phyloP scores from a whole-genome alignment of 2,329 filamentous ascomycete genomes.

The Penicillium sp. region DNA sequence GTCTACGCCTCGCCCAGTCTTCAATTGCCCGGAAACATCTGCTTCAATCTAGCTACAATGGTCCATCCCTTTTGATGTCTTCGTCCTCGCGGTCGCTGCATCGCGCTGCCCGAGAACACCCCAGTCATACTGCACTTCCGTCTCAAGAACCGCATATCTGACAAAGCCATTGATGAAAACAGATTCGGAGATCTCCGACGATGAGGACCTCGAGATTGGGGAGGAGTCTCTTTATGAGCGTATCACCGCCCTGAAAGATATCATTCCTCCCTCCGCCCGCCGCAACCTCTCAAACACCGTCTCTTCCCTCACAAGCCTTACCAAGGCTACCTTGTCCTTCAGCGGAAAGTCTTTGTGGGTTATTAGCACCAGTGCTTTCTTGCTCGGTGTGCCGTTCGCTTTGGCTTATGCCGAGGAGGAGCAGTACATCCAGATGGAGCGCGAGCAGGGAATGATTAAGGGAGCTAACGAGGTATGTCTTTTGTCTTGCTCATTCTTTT shows the following conservation, averaged over 20 bases:
- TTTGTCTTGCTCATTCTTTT: neutral
- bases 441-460: slow-evolving; percentile 94
- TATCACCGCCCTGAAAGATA: slow-evolving; percentile 68
- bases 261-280: slow-evolving; percentile 68
- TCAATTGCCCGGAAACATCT: neutral
- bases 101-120: slow-evolving; percentile 11
- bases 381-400: slow-evolving; percentile 90
- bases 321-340: slow-evolving; percentile 53
- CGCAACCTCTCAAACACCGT: slow-evolving; percentile 62
- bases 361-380: slow-evolving; percentile 79
- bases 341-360: slow-evolving; percentile 88
- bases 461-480: slow-evolving; percentile 69
- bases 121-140: slow-evolving; percentile 8
- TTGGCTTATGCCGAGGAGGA: slow-evolving; percentile 93
- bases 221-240: slow-evolving; percentile 63
- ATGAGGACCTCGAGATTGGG: slow-evolving; percentile 62
- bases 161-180: slow-evolving; percentile 14
- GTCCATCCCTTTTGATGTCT: neutral
- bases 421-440: slow-evolving; percentile 95
- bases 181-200: slow-evolving; percentile 83
- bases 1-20: slow-evolving; percentile 6
- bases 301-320: slow-evolving; percentile 44
- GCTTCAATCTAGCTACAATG: neutral
- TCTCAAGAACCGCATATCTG: slow-evolving; percentile 12
- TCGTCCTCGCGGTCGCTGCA: neutral